Base-by-base conservation (phyloP, 2,329 filamentous ascomycete species). In the Aspergillus tamarii region DNA sequence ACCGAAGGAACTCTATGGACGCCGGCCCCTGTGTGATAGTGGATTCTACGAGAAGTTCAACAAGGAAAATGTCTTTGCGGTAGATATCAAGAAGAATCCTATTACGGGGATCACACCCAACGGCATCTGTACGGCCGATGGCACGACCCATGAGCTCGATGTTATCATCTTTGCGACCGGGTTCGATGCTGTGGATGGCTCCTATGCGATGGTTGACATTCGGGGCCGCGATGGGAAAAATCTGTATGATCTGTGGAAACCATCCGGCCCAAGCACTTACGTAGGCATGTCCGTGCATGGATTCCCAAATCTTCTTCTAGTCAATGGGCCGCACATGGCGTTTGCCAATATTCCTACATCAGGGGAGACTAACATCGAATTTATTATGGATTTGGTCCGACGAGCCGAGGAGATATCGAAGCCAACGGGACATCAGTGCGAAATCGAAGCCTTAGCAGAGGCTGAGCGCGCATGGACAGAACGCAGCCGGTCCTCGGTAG, bases 271-370 rank as follows among this genome's bases (percentile, higher is more conserved):
- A 12, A 72, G 65, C 16, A 72, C 77, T 0, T 81, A 81, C 64
- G 70, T 83, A 0, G 82, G 82, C 0, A 63, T 82, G 6, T 68
- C 70, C 3, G 72, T 77, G 1, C 63, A 74, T 1, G 70, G 75
- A 0, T 83, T 81, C 61, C 82, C 82, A 0, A 83, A 84, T 64
- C 69, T 84, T 63, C 79, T 84, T 65, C 77, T 80, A 69, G 69
- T 81, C 14, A 60, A 66, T 4, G 81, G 80, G 0, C 81, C 80
- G 0, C 70, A 78, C 41, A 73, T 72, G 9, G 75, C 74, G 0
- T 78, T 79, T 58, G 66, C 67, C 9, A 80, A 78, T 53, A 60
- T 73, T 14, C 77, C 76, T 16, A 69, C 71, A 0, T 63, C 69
- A 1, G 69, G 76, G 23, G 78, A 80, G 60, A 60, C 61, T 1